Base-by-base conservation (phyloP, 352 stramenopile genomes). In the Globisporangium paddicum region DNA sequence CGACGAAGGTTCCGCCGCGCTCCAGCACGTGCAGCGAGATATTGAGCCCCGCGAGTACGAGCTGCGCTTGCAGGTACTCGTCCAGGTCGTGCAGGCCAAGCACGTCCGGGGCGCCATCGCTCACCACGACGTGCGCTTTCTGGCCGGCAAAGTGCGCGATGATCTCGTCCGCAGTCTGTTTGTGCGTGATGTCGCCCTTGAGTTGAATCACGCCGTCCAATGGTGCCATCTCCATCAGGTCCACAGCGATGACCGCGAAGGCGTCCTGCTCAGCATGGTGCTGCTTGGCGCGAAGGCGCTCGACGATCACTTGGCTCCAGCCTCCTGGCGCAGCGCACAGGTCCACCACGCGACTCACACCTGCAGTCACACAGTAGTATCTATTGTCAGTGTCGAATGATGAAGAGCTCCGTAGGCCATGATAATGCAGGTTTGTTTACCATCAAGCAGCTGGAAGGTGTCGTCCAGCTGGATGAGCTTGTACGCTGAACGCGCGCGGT, bases 381-480 rank as follows among this genome's bases (percentile, higher is more conserved):
- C n/a, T n/a, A n/a, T n/a, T n/a, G n/a, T n/a, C n/a, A n/a, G n/a
- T n/a, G n/a, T n/a, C n/a, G n/a, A n/a, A 0, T 19, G n/a, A 44
- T 21, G 9, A 23, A 8, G 7, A 32, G 16, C 16, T 21, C n/a
- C n/a, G n/a, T n/a, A n/a, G n/a, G n/a, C n/a, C n/a, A n/a, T n/a
- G n/a, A n/a, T n/a, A n/a, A n/a, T n/a, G n/a, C n/a, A n/a, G 5
- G 5, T 10, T 54, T 35, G 19, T 10, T 47, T 55, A 73, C 77
- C 71, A 21, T 82, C 55, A 38, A 99, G 95, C 0, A 99, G 71
- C 46, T 96, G 74, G 72, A 99, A 99, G 50, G 98, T 96, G 59
- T 98, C 96, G 72, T 99, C 97, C 13, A 99, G 76, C 66, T 99
- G 97, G 11, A 99, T 67, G 19, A 99, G 73, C 66, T 99, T 99